phyloP scores from a whole-genome alignment of 305 asterid genomes.

The Rubia balearica region DNA sequence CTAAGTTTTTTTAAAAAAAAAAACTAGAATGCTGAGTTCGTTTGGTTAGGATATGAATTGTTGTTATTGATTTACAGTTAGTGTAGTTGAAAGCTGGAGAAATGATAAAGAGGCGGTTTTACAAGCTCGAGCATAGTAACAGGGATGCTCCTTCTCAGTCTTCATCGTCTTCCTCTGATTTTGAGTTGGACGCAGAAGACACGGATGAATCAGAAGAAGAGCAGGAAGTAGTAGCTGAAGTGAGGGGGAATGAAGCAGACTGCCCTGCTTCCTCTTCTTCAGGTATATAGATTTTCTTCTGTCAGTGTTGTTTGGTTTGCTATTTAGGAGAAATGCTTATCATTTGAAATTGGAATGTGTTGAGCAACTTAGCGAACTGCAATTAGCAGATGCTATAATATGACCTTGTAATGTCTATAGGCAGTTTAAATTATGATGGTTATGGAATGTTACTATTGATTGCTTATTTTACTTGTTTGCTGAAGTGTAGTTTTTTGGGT shows the following conservation, averaged over 20 bases:
- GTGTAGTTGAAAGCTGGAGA: constrained; percentile 16
- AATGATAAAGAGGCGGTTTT: constrained; percentile 88
- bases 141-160: constrained; percentile 73
- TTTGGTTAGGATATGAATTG: background rate
- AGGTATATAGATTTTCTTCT: constrained; percentile 34
- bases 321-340: background rate
- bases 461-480: background rate
- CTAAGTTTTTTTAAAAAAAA: too few relatives aligned
- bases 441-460: background rate
- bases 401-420: background rate
- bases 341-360: background rate
- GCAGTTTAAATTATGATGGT: background rate
- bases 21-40: too few relatives aligned
- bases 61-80: constrained; percentile 31
- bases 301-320: background rate
- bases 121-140: constrained; percentile 66
- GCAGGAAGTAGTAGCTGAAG: constrained; percentile 10
- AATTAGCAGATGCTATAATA: background rate
- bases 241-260: constrained; percentile 34
- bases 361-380: background rate
- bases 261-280: constrained; percentile 57
- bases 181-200: constrained; percentile 53
- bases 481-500: background rate
- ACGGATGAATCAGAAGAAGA: constrained; percentile 42
- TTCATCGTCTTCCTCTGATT: constrained; percentile 64